Evolutionary conservation across 352 stramenopile species (phyloP), one percentile per base, ranked within the genome.

Genomic region (Pythium brassicae): DNA sequence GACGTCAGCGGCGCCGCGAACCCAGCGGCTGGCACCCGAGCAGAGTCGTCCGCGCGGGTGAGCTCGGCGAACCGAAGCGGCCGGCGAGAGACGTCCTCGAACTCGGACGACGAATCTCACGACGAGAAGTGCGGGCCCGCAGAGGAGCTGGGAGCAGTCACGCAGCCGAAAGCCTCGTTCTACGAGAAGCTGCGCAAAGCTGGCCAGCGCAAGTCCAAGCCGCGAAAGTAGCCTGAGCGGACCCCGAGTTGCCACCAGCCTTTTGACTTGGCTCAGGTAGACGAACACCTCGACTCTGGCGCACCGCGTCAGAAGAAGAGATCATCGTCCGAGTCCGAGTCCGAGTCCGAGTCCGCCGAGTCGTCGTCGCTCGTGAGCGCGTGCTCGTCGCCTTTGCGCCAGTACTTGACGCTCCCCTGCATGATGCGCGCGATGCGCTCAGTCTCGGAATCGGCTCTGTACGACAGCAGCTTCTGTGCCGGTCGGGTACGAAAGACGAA

Each of bases 371-470:
- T 60, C 32, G 40, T 48, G 11, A 45, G 62, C 42, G 34, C 22
- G 11, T 45, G 44, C 2, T 78, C 71, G 4, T 75, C 65, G 11
- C 83, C 72, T 53, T 76, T 68, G 26, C 82, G 65, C 72, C 74
- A 89, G 47, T 86, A 83, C 1, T 70, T 68, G 55, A 89, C 55
- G 22, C 65, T 91, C 35, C 78, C 75, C 51, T 91, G 78, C 80
- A 91, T 91, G 51, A 91, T 91, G 19, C 78, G 65, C 39, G 81
- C 81, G n/a, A 91, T 91, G 26, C 81, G 76, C 50, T 91, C 81
- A 0, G 80, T 91, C 56, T 91, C 80, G 7, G 76, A 84, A 62
- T 91, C 74, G 11, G 51, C 35, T 50, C 53, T 53, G 35, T 37
- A 63, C 25, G n/a, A 10, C 23, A 61, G 22, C 1, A n/a, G 26